phyloP scores from a whole-genome alignment of 352 stramenopile genomes.

The Phytophthora hibernalis region DNA sequence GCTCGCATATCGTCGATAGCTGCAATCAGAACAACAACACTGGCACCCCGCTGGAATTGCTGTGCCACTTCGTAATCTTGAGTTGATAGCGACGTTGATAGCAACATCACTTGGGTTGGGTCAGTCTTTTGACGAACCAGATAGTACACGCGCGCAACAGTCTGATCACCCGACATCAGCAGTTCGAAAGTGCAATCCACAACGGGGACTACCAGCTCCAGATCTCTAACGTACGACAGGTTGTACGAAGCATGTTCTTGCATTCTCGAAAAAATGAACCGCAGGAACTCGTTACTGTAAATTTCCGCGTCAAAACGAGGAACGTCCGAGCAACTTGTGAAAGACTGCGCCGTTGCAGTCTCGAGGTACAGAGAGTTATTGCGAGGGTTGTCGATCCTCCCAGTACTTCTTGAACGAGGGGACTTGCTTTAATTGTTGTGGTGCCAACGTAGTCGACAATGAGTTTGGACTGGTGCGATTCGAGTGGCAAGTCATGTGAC shows the following conservation, averaged over 20 bases:
- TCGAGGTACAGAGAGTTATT: conserved; percentile 53
- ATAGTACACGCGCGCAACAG: conserved; percentile 35
- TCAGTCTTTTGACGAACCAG: conserved; percentile 27
- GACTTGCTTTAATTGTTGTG: conserved; percentile 36
- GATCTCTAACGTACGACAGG: conserved; percentile 32
- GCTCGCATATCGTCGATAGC: conserved; percentile 38
- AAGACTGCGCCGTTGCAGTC: conserved; percentile 25
- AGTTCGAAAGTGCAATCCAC: conserved; percentile 47
- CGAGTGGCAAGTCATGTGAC: conserved; percentile 26
- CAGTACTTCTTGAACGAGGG: conserved; percentile 37
- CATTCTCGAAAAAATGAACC: conserved; percentile 33
- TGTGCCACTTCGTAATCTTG: conserved; percentile 38
- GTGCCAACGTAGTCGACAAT: conserved; percentile 40
- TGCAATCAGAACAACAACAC: conserved; percentile 23
- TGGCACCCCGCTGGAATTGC: conserved; percentile 32
- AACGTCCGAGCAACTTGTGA: conserved; percentile 29
- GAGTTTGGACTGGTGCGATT: conserved; percentile 21
- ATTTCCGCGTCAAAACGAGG: conserved; percentile 19
- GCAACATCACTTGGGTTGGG: conserved; percentile 23
- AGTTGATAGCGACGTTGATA: conserved; percentile 32
- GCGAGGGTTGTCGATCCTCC: conserved; percentile 29
- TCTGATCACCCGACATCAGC: conserved; percentile 25
- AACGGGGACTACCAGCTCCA: conserved; percentile 47
- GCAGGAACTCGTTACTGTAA: conserved; percentile 45
- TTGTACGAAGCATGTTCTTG: conserved; percentile 29